These are phyloP conservation scores for Firmiana major DNA, from an alignment of 345 rosid species.

Conservation along the genomic window DNA sequence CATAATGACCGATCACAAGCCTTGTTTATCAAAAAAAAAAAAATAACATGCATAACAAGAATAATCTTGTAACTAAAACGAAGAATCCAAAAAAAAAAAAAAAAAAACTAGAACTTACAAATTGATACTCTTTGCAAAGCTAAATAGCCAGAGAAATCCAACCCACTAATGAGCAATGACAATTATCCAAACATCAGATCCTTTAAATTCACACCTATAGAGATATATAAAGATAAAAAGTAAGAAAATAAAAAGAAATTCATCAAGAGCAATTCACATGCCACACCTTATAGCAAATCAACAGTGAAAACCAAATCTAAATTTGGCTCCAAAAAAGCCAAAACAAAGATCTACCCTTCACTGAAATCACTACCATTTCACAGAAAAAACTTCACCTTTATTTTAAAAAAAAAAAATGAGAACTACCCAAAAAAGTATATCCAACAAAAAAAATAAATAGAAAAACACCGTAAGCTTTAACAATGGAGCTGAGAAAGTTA, in stretches of 20 bases:
- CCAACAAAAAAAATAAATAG: background rate
- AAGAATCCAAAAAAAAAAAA: background rate
- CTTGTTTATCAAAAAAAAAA: background rate
- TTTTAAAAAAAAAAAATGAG: background rate
- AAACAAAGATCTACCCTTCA: background rate
- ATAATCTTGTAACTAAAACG: background rate
- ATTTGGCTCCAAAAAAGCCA: background rate
- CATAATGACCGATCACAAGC: background rate
- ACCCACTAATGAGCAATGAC: background rate
- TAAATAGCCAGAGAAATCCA: background rate
- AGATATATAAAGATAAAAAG: background rate
- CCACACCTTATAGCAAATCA: background rate
- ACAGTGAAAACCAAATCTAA: background rate
- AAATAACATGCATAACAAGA: constrained; percentile 2
- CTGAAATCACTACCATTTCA: background rate
- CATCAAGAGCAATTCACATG: background rate
- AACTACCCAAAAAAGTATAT: background rate
- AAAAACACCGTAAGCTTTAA: background rate
- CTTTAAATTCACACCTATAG: background rate
- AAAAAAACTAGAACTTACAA: background rate
- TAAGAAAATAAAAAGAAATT: background rate
- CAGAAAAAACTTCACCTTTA: background rate
- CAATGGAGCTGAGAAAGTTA: constrained; percentile 2
- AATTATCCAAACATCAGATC: background rate
- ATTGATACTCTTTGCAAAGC: background rate